Conservation (phyloP, 768 basidiomycete genomes). For the Lanmaoa pseudosensibilis region DNA sequence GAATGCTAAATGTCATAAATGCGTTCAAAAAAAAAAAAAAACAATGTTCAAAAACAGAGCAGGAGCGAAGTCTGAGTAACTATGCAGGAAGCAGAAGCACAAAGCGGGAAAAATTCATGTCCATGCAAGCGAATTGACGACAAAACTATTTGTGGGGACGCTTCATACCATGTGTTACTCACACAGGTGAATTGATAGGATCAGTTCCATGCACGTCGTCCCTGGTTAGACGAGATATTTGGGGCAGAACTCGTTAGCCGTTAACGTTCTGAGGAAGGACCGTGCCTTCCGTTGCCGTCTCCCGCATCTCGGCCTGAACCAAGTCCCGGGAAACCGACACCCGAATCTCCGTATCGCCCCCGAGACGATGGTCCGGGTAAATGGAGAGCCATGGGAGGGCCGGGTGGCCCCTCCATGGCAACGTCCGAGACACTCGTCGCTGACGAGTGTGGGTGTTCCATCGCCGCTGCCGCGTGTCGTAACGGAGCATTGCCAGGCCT, state of each 20-base stretch:
- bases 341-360: conserved; percentile 38
- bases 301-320: conserved; percentile 38
- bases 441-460: conserved; percentile 27
- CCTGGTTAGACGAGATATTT: background rate
- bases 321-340: conserved; percentile 22
- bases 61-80: conserved; percentile 10
- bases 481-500: conserved; percentile 40
- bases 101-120: conserved; percentile 20
- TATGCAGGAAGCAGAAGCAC: conserved; percentile 5
- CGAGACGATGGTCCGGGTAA: conserved; percentile 34
- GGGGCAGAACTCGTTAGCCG: conserved; percentile 2
- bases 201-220: background rate
- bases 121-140: conserved; percentile 14
- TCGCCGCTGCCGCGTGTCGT: conserved; percentile 34
- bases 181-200: conserved; percentile 8
- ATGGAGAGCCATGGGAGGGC: conserved; percentile 34
- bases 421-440: conserved; percentile 24
- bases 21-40: conserved; percentile 13
- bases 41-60: conserved; percentile 7
- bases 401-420: conserved; percentile 31
- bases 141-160: conserved; percentile 4
- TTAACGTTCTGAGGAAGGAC: conserved; percentile 30
- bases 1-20: conserved; percentile 26
- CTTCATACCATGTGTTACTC: conserved; percentile 8
- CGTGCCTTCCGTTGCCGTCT: conserved; percentile 30